Evolutionary conservation across 805 yeast species (phyloP).

Genomic region (Limtongia smithiae): DNA sequence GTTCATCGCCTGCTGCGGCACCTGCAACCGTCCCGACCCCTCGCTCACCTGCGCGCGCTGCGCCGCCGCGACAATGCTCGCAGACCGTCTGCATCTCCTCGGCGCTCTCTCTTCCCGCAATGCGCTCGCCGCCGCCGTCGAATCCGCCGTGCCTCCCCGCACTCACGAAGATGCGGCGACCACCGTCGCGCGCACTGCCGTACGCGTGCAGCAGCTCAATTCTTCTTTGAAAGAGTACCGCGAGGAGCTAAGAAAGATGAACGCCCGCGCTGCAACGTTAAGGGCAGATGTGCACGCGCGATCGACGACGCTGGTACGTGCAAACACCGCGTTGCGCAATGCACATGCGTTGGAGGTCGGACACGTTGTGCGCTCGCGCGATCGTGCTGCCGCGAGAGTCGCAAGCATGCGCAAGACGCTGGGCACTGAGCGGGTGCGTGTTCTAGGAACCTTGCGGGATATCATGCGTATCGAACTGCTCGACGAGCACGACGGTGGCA

Average conservation of each 20-base stretch:
- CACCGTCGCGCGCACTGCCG: background rate
- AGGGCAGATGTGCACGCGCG: constrained; percentile 3
- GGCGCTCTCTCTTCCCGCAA: constrained; percentile 7
- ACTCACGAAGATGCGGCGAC: background rate
- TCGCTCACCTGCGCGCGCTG: constrained; percentile 22
- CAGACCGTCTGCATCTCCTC: constrained; percentile 11
- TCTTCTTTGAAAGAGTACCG: background rate
- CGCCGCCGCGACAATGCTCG: constrained; percentile 10
- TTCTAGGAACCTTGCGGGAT: background rate
- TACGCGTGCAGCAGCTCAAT: background rate
- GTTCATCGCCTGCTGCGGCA: no score
- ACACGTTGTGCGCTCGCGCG: constrained; percentile 3
- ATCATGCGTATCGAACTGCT: background rate
- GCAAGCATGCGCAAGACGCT: background rate
- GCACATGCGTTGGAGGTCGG: constrained; percentile 23
- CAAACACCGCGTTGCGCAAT: constrained; percentile 15
- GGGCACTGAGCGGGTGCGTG: constrained; percentile 2
- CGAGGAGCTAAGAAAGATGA: background rate
- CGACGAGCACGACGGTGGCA: background rate
- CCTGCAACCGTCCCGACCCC: constrained; percentile 16
- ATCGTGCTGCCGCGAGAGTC: constrained; percentile 4
- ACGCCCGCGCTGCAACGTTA: background rate
- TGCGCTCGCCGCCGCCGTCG: background rate
- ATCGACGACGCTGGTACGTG: constrained; percentile 3
- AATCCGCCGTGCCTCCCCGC: background rate